A percentile compares a stretch with the other conserved stretches of the same genome.
These are phyloP conservation scores for Raddia guianensis DNA, from an alignment of 176 grass and related monocot species.

Conservation along the genomic window DNA sequence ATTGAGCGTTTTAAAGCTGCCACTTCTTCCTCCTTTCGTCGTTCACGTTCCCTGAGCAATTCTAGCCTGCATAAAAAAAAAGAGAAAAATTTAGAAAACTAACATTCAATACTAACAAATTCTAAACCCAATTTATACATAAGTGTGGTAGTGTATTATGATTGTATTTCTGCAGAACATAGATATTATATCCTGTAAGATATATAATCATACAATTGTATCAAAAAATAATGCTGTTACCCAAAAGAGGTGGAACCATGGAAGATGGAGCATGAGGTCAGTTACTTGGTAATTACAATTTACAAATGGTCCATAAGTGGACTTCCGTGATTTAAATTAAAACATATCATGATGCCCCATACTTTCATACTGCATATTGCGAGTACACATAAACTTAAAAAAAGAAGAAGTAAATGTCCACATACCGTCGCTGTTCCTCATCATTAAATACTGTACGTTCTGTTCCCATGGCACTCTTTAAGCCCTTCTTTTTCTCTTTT, in stretches of 20 bases:
- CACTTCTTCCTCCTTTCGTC: constrained; percentile 84
- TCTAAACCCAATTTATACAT: not conserved
- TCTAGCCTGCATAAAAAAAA: constrained; percentile 59
- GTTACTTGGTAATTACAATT: not conserved
- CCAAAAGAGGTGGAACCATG: constrained; percentile 11
- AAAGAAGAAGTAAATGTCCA: constrained; percentile 26
- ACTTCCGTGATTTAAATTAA: not conserved
- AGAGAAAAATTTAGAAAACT: not conserved
- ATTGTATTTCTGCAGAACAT: constrained; percentile 9
- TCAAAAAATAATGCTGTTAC: not conserved
- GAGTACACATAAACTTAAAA: constrained; percentile 1
- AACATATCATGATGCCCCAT: not conserved
- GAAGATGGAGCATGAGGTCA: not conserved
- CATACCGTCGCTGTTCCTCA: constrained; percentile 85
- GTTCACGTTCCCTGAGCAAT: constrained; percentile 83
- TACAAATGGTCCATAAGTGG: not conserved
- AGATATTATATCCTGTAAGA: not conserved
- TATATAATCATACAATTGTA: not conserved
- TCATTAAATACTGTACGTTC: constrained; percentile 94
- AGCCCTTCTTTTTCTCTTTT: constrained; percentile 80
- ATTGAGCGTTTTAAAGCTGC: constrained; percentile 87
- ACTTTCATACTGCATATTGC: constrained; percentile 8
- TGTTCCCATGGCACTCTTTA: constrained; percentile 47
- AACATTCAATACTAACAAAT: not conserved
- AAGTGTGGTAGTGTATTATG: not conserved